These are phyloP conservation scores for Trypanosoma cruzi DNA, from an alignment of 208 protist species.

Conservation along the genomic window DNA sequence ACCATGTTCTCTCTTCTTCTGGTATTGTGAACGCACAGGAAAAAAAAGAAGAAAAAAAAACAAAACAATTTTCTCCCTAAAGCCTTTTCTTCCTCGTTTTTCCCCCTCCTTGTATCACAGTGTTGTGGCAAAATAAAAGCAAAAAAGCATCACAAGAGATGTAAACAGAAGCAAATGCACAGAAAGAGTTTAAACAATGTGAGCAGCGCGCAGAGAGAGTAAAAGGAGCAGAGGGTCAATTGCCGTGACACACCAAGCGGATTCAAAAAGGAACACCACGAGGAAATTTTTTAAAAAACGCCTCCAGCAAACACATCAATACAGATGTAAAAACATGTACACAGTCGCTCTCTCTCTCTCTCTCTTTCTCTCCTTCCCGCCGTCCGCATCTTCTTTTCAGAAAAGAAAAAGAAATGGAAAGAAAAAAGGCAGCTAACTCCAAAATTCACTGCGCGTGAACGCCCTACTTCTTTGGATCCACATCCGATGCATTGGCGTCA, in stretches of 20 bases:
- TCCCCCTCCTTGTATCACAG: background rate
- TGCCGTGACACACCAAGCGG: too few relatives aligned
- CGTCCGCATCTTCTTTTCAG: too few relatives aligned
- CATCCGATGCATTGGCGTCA: background rate
- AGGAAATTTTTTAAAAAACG: too few relatives aligned
- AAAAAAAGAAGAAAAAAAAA: constrained; percentile 11
- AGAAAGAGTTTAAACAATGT: too few relatives aligned
- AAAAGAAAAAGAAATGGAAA: constrained; percentile 11
- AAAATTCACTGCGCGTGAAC: constrained; percentile 1
- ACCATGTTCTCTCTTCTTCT: constrained; percentile 55
- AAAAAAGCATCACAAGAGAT: background rate
- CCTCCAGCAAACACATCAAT: too few relatives aligned
- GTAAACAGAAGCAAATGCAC: background rate
- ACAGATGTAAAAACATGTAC: too few relatives aligned
- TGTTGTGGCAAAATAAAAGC: background rate
- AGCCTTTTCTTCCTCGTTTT: background rate
- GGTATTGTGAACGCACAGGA: background rate
- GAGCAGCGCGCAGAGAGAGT: background rate
- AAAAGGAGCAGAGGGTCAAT: too few relatives aligned
- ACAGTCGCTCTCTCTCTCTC: too few relatives aligned
- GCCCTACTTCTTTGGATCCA: background rate
- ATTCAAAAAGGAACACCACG: too few relatives aligned
- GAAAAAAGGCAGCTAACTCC: constrained; percentile 9
- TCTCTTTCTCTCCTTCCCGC: background rate
- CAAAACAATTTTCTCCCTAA: background rate